Conservation (phyloP, 352 stramenopile genomes). For the Phytophthora tentaculata region DNA sequence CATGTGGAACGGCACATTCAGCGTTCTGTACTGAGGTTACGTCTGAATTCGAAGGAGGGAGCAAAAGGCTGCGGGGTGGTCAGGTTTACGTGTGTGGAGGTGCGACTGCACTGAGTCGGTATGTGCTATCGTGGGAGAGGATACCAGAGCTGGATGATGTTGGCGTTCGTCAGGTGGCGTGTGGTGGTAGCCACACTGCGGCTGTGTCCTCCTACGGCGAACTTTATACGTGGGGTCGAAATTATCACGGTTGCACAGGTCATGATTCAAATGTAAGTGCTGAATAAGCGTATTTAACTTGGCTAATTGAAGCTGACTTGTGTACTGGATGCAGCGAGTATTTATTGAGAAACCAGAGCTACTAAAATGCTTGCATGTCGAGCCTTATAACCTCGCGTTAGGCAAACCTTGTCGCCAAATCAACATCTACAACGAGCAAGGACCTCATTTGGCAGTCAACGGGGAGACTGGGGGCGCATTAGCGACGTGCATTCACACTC, state of each 20-base stretch:
- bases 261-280: slow-evolving; percentile 53
- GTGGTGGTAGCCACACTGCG: slow-evolving; percentile 89
- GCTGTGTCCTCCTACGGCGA: slow-evolving; percentile 90
- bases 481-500: slow-evolving; percentile 87
- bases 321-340: slow-evolving; percentile 34
- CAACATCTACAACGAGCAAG: slow-evolving; percentile 91
- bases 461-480: slow-evolving; percentile 74
- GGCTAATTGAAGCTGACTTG: neutral
- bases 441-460: slow-evolving; percentile 84
- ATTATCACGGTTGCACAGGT: slow-evolving; percentile 90
- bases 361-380: slow-evolving; percentile 82
- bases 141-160: slow-evolving; percentile 60
- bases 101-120: slow-evolving; percentile 79
- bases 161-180: slow-evolving; percentile 78
- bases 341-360: slow-evolving; percentile 85
- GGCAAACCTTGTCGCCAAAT: slow-evolving; percentile 82
- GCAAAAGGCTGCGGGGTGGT: slow-evolving; percentile 77
- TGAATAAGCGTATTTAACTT: neutral
- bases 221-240: slow-evolving; percentile 94
- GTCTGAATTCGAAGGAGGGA: slow-evolving; percentile 58
- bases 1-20: slow-evolving; percentile 82
- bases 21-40: slow-evolving; percentile 78
- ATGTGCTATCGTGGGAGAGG: slow-evolving; percentile 74
- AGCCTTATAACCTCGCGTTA: slow-evolving; percentile 91
- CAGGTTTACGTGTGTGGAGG: slow-evolving; percentile 90